Evolutionary conservation across 1,139 yeast species (phyloP).

Genomic region (Lodderomyces theae): DNA sequence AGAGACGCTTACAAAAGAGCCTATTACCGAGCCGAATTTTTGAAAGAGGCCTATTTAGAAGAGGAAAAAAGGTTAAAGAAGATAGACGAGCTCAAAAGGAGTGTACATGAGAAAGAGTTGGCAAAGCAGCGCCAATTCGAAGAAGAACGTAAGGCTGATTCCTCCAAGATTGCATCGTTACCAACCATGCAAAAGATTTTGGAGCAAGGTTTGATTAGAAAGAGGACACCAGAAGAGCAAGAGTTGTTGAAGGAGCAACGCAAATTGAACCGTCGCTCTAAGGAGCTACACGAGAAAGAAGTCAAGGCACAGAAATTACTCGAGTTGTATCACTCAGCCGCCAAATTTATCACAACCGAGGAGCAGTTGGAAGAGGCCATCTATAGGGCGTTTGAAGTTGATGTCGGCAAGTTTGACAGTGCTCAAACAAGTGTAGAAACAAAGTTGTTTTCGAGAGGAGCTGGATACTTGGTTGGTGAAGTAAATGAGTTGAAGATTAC

Average conservation of each 20-base stretch:
- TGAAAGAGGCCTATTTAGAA: constrained; percentile 60
- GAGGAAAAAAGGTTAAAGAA: constrained; percentile 55
- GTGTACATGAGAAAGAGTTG: constrained; percentile 17
- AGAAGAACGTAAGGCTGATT: constrained; percentile 29
- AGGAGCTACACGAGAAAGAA: constrained; percentile 34
- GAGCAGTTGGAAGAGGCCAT: constrained; percentile 58
- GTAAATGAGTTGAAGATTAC: constrained; percentile 35
- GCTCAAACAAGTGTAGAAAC: constrained; percentile 34
- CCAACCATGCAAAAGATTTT: constrained; percentile 76
- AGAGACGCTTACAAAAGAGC: constrained; percentile 57
- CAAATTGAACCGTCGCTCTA: constrained; percentile 31
- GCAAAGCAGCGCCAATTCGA: constrained; percentile 27
- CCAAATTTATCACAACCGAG: constrained; percentile 63
- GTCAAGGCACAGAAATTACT: constrained; percentile 56
- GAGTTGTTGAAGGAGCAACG: constrained; percentile 45
- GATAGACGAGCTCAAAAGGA: constrained; percentile 35
- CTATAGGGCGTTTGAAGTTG: constrained; percentile 53
- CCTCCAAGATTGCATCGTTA: constrained; percentile 64
- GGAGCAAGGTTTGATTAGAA: constrained; percentile 67
- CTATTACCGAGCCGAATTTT: constrained; percentile 69
- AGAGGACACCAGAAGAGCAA: constrained; percentile 66
- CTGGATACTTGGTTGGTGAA: constrained; percentile 27
- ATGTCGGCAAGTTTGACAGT: constrained; percentile 37
- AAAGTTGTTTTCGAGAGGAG: constrained; percentile 22
- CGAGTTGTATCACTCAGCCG: constrained; percentile 70